phyloP scores from a whole-genome alignment of 306 rosid species.

The Cicer pinnatifidum region DNA sequence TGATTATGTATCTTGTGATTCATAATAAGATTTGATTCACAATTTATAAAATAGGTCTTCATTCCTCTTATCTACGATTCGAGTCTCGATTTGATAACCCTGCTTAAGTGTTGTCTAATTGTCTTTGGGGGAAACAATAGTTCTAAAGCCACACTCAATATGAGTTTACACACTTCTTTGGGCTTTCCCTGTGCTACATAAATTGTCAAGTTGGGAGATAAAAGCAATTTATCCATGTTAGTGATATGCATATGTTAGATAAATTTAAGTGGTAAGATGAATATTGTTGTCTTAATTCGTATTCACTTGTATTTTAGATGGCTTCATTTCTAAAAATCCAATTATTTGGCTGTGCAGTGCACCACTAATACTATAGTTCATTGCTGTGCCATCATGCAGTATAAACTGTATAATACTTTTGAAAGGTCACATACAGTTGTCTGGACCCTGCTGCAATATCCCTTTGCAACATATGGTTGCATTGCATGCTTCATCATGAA shows the following conservation, averaged over 20 bases:
- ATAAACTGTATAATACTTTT: neutral
- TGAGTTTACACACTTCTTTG: neutral
- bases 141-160: constrained; percentile 2
- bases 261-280: neutral
- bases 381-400: constrained; percentile 10
- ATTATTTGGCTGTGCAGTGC: constrained; percentile 25
- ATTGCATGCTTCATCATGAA: neutral
- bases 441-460: constrained; percentile 5
- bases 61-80: neutral
- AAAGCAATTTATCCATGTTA: neutral
- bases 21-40: neutral
- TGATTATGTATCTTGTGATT: neutral
- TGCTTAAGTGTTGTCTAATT: constrained; percentile 2
- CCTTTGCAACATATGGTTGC: neutral
- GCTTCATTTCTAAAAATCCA: constrained; percentile 33
- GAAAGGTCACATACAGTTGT: constrained; percentile 27
- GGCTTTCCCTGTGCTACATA: neutral
- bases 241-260: constrained; percentile 33
- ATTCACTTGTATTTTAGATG: constrained; percentile 3
- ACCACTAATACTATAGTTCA: neutral
- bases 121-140: neutral
- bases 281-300: neutral
- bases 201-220: neutral
- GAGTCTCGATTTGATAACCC: neutral
- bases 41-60: neutral